Evolutionary conservation across 352 stramenopile species (phyloP).

Genomic region (Elongisporangium anandrum): DNA sequence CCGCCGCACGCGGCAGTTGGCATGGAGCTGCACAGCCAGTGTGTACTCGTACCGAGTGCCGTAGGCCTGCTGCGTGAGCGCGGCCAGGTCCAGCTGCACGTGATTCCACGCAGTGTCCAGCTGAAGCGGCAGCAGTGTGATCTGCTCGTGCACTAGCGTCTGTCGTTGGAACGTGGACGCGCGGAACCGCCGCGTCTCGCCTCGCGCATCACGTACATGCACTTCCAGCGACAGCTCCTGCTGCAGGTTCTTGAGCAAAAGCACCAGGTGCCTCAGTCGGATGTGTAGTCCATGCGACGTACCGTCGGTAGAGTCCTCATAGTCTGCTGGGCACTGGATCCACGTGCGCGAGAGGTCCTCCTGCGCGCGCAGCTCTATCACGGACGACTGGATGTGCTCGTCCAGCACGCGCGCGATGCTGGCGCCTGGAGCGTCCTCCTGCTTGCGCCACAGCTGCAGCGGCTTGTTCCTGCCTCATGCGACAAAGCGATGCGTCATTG

Average conservation of each 20-base stretch:
- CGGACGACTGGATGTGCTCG: slow-evolving; percentile 50
- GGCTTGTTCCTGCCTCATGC: slow-evolving; percentile 26
- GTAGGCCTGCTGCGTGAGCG: slow-evolving; percentile 40
- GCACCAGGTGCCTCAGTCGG: slow-evolving; percentile 37
- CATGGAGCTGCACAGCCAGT: slow-evolving; percentile 46
- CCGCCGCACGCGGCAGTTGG: slow-evolving; percentile 48
- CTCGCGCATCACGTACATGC: slow-evolving; percentile 26
- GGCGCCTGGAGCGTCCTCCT: slow-evolving; percentile 17
- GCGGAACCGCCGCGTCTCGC: slow-evolving; percentile 30
- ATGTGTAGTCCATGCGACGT: slow-evolving; percentile 31
- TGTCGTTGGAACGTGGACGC: slow-evolving; percentile 45
- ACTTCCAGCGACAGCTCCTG: slow-evolving; percentile 46
- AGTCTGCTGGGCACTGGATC: slow-evolving; percentile 33
- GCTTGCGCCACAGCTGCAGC: slow-evolving; percentile 61
- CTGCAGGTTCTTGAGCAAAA: slow-evolving; percentile 39
- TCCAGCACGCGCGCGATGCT: slow-evolving; percentile 47
- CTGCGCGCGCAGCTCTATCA: slow-evolving; percentile 34
- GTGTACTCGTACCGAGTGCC: slow-evolving; percentile 31
- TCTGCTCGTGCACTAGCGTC: slow-evolving; percentile 28
- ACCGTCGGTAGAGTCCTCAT: background rate
- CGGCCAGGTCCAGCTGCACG: slow-evolving; percentile 42
- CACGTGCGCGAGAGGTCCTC: slow-evolving; percentile 37
- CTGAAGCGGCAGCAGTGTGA: slow-evolving; percentile 35
- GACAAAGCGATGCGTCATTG: too few species aligned
- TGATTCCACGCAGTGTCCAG: slow-evolving; percentile 56